Base-by-base conservation (phyloP, 192 early-diverging fungal species). In the Rhizophagus clarus region DNA sequence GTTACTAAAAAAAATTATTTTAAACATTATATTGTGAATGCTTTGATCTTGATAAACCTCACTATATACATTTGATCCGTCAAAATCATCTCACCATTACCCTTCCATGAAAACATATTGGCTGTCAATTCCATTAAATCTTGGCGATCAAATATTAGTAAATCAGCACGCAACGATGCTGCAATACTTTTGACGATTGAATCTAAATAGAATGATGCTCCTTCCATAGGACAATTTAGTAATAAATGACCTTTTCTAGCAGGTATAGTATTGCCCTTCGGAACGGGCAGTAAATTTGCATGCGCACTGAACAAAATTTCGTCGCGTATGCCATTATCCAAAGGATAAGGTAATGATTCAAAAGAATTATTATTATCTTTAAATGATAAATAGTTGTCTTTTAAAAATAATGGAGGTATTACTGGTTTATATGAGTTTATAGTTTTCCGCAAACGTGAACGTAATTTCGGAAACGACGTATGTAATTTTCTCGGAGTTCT, bases 141-240 rank as follows among this genome's bases (percentile, higher is more conserved):
- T 61, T 90, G 87, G 12, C 87, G 82, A 76, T 95, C 93, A 51
- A 95, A 72, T 0, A 81, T 85, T 15, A 94, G 45, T 22, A 95
- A 68, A 81, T 90, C 89, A 34, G 93, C 92, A 34, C 60, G 77
- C 26, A 79, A 49, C 26, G 40, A 67, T 32, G 77, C 26, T 26
- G 77, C 77, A 17, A 71, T 56, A 79, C 77, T 70, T 70, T 79
- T 79, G 8, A 79, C 77, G 24, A 79, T 60, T 2, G 64, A 31
- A 37, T 79, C 77, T 29, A 79, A 40, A 70, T 79, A 79, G 42
- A 29, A 70, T 51, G 77, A 70, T 32, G 77, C 77, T 14, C 77
- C 77, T 70, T 79, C 77, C 24, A 79, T 60, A 6, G 77, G 77
- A 26, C 77, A 79, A 42, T 79, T 79, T 24, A 79, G 26, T 24